Evolutionary conservation across 441 rosid genomes (phyloP).

Genomic region (Mallotus repandus): DNA sequence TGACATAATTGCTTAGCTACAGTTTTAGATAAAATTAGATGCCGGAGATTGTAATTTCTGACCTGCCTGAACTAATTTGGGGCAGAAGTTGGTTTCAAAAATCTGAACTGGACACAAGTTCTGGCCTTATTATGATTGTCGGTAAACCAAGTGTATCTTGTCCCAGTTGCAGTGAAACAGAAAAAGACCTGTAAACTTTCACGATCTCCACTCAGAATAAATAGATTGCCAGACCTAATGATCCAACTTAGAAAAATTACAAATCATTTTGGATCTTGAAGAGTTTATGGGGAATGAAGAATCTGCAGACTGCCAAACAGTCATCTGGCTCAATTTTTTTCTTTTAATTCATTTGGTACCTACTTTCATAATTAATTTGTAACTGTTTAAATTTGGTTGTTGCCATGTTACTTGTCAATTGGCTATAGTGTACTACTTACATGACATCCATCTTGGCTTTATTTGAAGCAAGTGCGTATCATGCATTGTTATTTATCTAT

Average conservation of each 20-base stretch:
- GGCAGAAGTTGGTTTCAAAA: not conserved
- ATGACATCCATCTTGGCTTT: not conserved
- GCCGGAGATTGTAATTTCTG: not conserved
- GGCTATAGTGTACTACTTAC: not conserved
- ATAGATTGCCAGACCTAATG: not conserved
- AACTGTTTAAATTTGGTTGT: too few relatives aligned
- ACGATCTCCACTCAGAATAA: not conserved
- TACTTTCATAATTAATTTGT: not conserved
- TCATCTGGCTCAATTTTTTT: too few relatives aligned
- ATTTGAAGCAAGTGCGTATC: not conserved
- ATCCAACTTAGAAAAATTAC: not conserved
- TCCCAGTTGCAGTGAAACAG: not conserved
- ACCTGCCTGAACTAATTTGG: not conserved
- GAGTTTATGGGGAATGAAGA: not conserved
- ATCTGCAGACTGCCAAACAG: too few relatives aligned
- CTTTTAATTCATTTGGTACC: not conserved
- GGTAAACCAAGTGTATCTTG: not conserved
- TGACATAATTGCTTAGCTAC: not conserved
- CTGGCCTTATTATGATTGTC: not conserved
- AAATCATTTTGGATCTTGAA: not conserved
- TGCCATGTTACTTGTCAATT: too few relatives aligned
- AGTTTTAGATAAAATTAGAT: too few relatives aligned
- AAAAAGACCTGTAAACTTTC: not conserved
- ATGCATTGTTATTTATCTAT: constrained; percentile 7
- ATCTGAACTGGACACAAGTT: not conserved